Evolutionary conservation across 129 eudicot genomes (phyloP), one percentile per base, ranked within the genome.

Genomic region (Flaveria sonorensis): DNA sequence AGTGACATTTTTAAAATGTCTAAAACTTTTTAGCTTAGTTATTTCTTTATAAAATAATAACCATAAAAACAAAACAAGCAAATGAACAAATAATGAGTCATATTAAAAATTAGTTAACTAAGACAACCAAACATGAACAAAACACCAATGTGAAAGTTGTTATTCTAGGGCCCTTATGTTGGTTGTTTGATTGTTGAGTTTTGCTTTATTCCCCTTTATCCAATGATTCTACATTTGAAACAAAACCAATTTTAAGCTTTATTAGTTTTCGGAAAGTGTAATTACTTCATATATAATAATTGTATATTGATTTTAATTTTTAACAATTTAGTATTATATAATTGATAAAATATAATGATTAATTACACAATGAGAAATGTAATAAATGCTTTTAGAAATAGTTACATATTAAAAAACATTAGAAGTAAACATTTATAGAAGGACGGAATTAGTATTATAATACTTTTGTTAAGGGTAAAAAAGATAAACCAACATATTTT

Each of bases 101-200:
- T 48, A 71, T 24, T n/a, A 21, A 68, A 55, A n/a, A 55, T 42
- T 6, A 10, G 74, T 24, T 68, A 75, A 77, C 43, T 20, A 45
- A 45, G 60, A 45, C 46, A 52, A 26, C 71, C 59, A 75, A 62
- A 47, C 69, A 56, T 53, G 11, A 23, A 55, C 20, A 53, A 68
- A 67, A 68, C 40, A n/a, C 36, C 81, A 68, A 68, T 60, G 20
- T 8, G 68, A 23, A 56, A 42, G 28, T 42, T 43, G 75, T 68
- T 56, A 42, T 68, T 68, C 50, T 12, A 55, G 74, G 32, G 10
- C 53, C 75, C 48, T 68, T 68, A 23, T 68, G 75, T 55, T 77
- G 75, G 68, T 68, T 77, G 75, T 28, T 68, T 77, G 80, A 48
- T 61, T 30, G 69, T 28, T 24, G 18, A 68, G 63, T 68, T 67